Percentiles rank a stretch among this genome's conserved stretches.
These are phyloP conservation scores for Ophiocordyceps sinensis DNA, from an alignment of 2,329 filamentous ascomycete genomes.

Conservation along the genomic window DNA sequence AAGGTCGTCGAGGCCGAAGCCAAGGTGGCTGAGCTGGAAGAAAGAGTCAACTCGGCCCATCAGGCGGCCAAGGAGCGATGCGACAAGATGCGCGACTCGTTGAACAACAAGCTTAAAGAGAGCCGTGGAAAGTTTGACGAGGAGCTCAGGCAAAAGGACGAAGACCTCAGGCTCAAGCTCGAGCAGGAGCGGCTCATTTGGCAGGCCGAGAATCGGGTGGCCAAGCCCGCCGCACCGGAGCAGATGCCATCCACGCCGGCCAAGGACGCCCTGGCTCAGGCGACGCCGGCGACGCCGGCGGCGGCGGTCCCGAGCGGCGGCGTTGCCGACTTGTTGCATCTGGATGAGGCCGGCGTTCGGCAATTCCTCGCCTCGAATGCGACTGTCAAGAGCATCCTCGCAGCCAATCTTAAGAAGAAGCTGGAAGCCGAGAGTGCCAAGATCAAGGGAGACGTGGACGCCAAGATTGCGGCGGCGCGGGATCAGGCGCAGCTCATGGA, in stretches of 20 bases:
- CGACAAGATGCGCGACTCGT: constrained; percentile 52
- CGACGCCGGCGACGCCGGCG: constrained; percentile 20
- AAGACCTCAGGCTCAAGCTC: constrained; percentile 37
- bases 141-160: constrained; percentile 37
- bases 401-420: constrained; percentile 53
- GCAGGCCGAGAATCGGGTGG: constrained; percentile 33
- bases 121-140: constrained; percentile 38
- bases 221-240: constrained; percentile 10
- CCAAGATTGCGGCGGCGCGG: constrained; percentile 36
- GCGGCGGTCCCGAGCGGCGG: constrained; percentile 2
- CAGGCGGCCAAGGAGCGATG: constrained; percentile 49
- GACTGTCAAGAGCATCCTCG: constrained; percentile 43
- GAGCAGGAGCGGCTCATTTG: constrained; percentile 51
- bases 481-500: constrained; percentile 57
- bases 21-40: constrained; percentile 48
- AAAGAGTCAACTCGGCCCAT: constrained; percentile 45
- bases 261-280: constrained; percentile 13
- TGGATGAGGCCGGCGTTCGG: constrained; percentile 41
- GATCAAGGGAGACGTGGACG: constrained; percentile 39
- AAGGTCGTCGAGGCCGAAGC: constrained; percentile 46
- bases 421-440: constrained; percentile 51
- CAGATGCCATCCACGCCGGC: constrained; percentile 21
- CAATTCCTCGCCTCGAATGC: constrained; percentile 41
- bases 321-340: constrained; percentile 26
- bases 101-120: constrained; percentile 59